Base-by-base conservation (phyloP, 306 rosid species). In the Abrus pulchellus region DNA sequence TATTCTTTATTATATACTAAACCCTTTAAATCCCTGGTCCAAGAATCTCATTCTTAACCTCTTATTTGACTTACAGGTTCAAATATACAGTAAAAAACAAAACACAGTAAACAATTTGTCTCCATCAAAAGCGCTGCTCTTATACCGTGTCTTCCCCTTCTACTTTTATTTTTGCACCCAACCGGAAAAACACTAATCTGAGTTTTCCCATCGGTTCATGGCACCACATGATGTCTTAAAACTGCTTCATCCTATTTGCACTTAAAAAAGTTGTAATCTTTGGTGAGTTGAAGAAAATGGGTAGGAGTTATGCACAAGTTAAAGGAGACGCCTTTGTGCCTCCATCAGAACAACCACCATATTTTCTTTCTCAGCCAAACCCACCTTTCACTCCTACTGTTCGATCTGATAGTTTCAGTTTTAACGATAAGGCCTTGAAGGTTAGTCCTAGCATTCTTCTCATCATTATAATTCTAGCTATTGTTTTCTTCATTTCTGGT, bases 401-500 rank as follows among this genome's bases (percentile, higher is more conserved):
- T 49, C 85, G 90, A 78, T 83, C 94, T 45, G 81, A 77, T 55
- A 20, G 55, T n/a, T 81, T 90, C 84, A 83, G 68, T 83, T 86
- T 87, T 33, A 86, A 86, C 49, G 89, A 84, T 80, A 88, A 74
- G 65, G 89, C 93, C 8, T 74, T 79, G 9, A 83, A 74, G 83
- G 87, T 83, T 14, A 93, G 93, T 83, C 99, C 99, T 0, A 88
- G 97, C 59, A 57, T 93, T 5, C 87, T 96, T 1, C 88, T 96
- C 13, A 82, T 92, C 20, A 93, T 96, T n/a, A 87, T 90, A 33
- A 92, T 96, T 44, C 79, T 93, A 2, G 94, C 99, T 7, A 86
- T 93, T 11, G 88, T 96, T 63, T 93, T 96, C 97, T 96, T 96
- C 78, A 83, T 93, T 68, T 92, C 99, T 68, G 97, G 98, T 61